A percentile compares a stretch with the other conserved stretches of the same genome.
phyloP scores from a whole-genome alignment of 169 alveolate genomes.

The Plasmodium relictum region DNA sequence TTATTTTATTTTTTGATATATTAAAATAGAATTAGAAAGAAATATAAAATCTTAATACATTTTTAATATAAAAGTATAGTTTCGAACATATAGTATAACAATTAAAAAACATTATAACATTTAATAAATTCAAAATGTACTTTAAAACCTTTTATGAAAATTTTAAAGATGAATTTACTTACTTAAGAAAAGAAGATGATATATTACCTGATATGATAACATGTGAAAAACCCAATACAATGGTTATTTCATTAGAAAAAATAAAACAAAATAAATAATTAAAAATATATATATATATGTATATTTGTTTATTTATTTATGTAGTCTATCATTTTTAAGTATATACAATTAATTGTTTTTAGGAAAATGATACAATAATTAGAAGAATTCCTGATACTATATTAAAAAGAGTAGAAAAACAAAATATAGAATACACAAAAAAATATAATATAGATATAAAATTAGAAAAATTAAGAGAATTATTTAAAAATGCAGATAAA shows the following conservation, averaged over 20 bases:
- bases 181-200: conserved; percentile 52
- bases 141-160: conserved; percentile 41
- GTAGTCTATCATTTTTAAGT: neutral
- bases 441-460: conserved; percentile 21
- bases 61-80: too few relatives aligned
- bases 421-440: conserved; percentile 36
- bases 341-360: neutral
- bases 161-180: conserved; percentile 57
- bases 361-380: conserved; percentile 73
- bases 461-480: conserved; percentile 31
- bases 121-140: conserved; percentile 12
- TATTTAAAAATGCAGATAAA: conserved; percentile 36
- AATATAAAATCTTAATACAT: too few relatives aligned
- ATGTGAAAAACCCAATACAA: conserved; percentile 35
- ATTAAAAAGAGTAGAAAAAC: conserved; percentile 42
- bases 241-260: conserved; percentile 18
- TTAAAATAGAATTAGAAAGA: too few relatives aligned
- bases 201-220: conserved; percentile 28
- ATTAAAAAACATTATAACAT: neutral
- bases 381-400: conserved; percentile 46
- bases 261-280: neutral
- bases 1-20: too few relatives aligned
- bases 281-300: neutral
- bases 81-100: neutral
- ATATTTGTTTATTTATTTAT: neutral